A percentile compares a stretch with the other conserved stretches of the same genome.
phyloP scores from a whole-genome alignment of 495 filamentous ascomycete genomes.

The Penicillium odoratum region DNA sequence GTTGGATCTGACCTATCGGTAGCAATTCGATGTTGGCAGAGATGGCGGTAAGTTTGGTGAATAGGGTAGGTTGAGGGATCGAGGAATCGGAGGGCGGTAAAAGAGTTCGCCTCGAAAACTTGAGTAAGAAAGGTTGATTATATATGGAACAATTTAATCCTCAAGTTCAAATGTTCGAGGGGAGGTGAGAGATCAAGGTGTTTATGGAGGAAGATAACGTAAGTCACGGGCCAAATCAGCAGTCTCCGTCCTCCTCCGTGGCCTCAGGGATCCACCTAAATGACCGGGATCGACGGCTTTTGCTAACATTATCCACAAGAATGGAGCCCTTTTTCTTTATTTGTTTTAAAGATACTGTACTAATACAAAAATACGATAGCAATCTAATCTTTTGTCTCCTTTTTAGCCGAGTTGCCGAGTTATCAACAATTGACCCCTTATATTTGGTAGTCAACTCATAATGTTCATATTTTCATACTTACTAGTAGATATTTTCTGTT shows the following conservation, averaged over 20 bases:
- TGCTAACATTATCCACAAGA: background rate
- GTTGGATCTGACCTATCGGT: background rate
- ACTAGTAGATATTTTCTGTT: too few species aligned
- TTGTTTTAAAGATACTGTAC: background rate
- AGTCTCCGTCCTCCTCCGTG: constrained; percentile 15
- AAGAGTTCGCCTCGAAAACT: background rate
- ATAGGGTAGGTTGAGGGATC: background rate
- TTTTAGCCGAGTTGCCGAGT: too few species aligned
- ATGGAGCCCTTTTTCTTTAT: background rate
- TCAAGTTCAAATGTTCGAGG: background rate
- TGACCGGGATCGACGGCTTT: constrained; percentile 9
- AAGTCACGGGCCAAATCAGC: constrained; percentile 20
- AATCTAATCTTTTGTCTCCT: too few species aligned
- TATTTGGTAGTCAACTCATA: too few species aligned
- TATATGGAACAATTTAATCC: background rate
- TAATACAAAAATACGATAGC: too few species aligned
- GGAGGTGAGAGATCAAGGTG: constrained; percentile 2
- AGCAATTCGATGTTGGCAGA: background rate
- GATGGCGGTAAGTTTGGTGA: background rate
- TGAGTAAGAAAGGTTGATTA: background rate
- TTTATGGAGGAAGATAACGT: constrained; percentile 23
- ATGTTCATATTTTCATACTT: too few species aligned
- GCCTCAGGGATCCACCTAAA: constrained; percentile 9
- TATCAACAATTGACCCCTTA: too few species aligned
- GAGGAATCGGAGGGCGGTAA: background rate